Conservation (phyloP, 495 filamentous ascomycete species). For the Neurospora sp. region DNA sequence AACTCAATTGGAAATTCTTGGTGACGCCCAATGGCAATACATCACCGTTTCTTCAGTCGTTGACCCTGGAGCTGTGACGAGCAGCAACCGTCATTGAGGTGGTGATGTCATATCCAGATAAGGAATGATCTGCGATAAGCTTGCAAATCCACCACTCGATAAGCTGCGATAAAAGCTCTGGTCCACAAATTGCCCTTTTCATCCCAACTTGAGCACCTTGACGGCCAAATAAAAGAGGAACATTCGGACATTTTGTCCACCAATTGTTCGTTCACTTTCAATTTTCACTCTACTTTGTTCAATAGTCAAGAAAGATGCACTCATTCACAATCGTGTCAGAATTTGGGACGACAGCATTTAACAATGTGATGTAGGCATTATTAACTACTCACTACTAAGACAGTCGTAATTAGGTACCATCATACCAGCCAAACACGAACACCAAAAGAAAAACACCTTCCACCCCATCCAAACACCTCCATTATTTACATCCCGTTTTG, state of each 20-base stretch:
- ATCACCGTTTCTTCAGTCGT: background rate
- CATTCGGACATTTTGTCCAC: background rate
- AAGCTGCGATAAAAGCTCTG: background rate
- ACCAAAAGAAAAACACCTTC: background rate
- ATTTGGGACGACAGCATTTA: background rate
- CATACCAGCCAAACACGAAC: background rate
- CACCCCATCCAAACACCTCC: background rate
- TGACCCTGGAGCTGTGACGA: background rate
- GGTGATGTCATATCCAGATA: background rate
- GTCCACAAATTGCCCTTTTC: background rate
- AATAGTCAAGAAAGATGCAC: background rate
- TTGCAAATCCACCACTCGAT: background rate
- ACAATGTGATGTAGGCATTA: background rate
- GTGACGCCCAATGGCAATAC: background rate
- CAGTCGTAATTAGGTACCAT: background rate
- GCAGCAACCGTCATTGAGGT: background rate
- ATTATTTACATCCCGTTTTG: background rate
- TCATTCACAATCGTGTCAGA: background rate
- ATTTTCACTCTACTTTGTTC: background rate
- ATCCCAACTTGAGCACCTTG: background rate
- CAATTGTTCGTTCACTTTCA: background rate
- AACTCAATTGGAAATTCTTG: background rate
- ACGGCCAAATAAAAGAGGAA: background rate
- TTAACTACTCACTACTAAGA: background rate
- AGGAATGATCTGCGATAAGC: background rate